Percentiles rank a stretch among this genome's conserved stretches.
phyloP scores from a whole-genome alignment of 371 early-diverging fungal genomes.

The Capillidium heterosporum region DNA sequence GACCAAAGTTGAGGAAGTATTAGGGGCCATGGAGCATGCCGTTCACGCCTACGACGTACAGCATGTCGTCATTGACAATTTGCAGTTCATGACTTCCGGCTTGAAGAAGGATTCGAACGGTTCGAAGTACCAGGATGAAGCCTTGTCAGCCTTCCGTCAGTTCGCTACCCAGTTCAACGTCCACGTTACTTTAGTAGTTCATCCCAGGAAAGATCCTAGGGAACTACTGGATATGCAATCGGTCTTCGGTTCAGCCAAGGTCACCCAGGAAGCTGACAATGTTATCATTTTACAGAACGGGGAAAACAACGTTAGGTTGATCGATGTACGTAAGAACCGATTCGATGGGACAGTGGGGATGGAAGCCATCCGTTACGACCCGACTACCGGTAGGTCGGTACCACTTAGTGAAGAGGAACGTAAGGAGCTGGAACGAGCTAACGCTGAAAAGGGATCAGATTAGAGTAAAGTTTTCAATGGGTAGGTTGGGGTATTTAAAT shows the following conservation, averaged over 20 bases:
- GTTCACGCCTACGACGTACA: conserved; percentile 50
- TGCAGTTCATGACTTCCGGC: conserved; percentile 64
- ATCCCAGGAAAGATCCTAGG: conserved; percentile 42
- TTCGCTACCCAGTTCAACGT: conserved; percentile 57
- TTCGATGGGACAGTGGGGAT: conserved; percentile 53
- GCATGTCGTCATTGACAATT: conserved; percentile 55
- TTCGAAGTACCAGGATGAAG: conserved; percentile 55
- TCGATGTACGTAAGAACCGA: conserved; percentile 52
- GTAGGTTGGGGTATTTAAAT: too few species aligned
- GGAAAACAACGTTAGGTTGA: conserved; percentile 16
- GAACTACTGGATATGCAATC: conserved; percentile 43
- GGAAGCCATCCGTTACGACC: conserved; percentile 22
- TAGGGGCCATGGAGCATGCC: conserved; percentile 50
- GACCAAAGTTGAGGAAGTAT: conserved; percentile 38
- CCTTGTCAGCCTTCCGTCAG: conserved; percentile 36
- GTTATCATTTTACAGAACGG: conserved; percentile 42
- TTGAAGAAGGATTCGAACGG: conserved; percentile 37
- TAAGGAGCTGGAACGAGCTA: neutral
- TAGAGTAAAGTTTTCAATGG: too few species aligned
- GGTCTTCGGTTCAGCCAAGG: conserved; percentile 60
- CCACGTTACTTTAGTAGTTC: conserved; percentile 59
- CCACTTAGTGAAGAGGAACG: neutral
- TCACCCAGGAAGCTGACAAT: conserved; percentile 70
- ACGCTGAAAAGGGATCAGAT: too few species aligned
- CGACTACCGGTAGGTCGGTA: neutral